These are phyloP conservation scores for Lactuca sativa DNA, from an alignment of 129 eudicot genomes.

Conservation along the genomic window DNA sequence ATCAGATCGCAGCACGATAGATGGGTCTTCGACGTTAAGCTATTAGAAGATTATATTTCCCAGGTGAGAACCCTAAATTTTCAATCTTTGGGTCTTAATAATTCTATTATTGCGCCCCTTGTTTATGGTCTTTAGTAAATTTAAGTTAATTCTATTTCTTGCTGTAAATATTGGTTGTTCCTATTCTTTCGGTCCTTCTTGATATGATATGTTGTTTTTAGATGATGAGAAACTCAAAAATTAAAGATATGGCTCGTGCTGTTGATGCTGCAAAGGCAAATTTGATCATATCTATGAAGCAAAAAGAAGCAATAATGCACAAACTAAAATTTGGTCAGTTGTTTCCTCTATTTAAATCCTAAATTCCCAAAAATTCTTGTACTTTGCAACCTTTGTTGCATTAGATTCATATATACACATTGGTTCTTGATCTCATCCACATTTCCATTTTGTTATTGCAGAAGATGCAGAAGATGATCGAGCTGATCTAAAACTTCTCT, in stretches of 20 bases:
- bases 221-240: constrained; percentile 44
- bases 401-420: neutral
- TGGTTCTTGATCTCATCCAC: neutral
- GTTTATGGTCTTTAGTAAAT: constrained; percentile 1
- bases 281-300: constrained; percentile 51
- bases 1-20: constrained; percentile 36
- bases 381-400: too few species aligned
- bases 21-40: constrained; percentile 45
- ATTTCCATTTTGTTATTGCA: constrained; percentile 29
- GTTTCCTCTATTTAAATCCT: neutral
- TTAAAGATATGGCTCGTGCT: constrained; percentile 36
- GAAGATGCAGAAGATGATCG: constrained; percentile 56
- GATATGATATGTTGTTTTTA: constrained; percentile 22
- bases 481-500: constrained; percentile 51
- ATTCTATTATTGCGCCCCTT: neutral
- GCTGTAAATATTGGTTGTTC: neutral
- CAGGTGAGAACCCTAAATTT: constrained; percentile 35
- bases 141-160: neutral
- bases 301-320: constrained; percentile 40
- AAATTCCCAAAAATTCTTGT: too few species aligned
- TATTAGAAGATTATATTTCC: constrained; percentile 35
- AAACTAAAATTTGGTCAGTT: constrained; percentile 56
- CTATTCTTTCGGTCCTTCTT: neutral
- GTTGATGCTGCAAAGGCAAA: constrained; percentile 52
- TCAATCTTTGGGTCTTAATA: too few species aligned